These are phyloP conservation scores for Fusarium sp. DNA, from an alignment of 2,329 filamentous ascomycete genomes.

Conservation along the genomic window DNA sequence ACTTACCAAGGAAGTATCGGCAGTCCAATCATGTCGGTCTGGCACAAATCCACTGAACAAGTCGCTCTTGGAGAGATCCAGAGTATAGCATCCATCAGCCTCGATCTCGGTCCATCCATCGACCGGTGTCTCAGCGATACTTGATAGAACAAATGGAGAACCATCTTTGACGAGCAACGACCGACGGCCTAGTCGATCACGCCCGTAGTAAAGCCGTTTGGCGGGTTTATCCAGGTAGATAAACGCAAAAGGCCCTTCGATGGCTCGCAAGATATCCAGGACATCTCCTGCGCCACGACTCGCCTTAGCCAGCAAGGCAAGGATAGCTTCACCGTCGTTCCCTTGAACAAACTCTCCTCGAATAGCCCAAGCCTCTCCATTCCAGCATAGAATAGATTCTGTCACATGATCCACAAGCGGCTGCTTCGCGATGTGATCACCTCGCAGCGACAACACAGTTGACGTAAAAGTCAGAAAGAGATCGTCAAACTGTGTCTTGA, in stretches of 20 bases:
- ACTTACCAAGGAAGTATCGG: conserved; percentile 61
- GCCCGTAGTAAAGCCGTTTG: conserved; percentile 79
- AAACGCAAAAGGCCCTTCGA: conserved; percentile 91
- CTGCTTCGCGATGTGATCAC: conserved; percentile 76
- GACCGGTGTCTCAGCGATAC: conserved; percentile 69
- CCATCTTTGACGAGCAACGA: conserved; percentile 76
- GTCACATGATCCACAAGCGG: conserved; percentile 72
- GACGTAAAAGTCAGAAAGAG: conserved; percentile 76
- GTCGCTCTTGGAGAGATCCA: conserved; percentile 62
- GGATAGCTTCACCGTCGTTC: conserved; percentile 83
- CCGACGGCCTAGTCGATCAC: conserved; percentile 88
- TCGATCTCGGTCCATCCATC: conserved; percentile 82
- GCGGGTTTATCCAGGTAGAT: conserved; percentile 78
- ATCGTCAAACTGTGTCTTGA: conserved; percentile 48
- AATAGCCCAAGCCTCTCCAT: conserved; percentile 93
- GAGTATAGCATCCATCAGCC: conserved; percentile 82
- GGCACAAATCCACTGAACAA: conserved; percentile 24
- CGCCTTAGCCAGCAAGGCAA: conserved; percentile 68
- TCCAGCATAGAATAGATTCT: conserved; percentile 88
- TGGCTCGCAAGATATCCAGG: conserved; percentile 66
- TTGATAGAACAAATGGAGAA: conserved; percentile 73
- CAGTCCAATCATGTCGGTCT: conserved; percentile 49
- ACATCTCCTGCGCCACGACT: conserved; percentile 51
- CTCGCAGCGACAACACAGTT: conserved; percentile 91
- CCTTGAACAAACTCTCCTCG: conserved; percentile 67